These are phyloP conservation scores for Taxawa tesnikishii DNA, from an alignment of 2,329 filamentous ascomycete species.

Conservation along the genomic window DNA sequence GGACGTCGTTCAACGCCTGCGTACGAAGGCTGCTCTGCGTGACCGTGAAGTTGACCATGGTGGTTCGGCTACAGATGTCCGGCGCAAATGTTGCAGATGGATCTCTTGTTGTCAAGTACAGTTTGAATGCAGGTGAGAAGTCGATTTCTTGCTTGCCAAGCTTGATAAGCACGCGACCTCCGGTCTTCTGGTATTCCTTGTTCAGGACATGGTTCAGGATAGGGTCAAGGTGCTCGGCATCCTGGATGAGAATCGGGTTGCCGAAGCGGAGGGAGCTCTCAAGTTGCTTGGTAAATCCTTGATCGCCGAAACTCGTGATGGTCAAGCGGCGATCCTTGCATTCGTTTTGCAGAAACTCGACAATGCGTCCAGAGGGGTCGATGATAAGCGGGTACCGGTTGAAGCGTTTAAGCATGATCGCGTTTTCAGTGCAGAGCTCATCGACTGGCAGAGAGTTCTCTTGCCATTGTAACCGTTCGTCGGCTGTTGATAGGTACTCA, in stretches of 20 bases:
- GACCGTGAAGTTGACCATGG: slow-evolving; percentile 98
- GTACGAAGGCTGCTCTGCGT: slow-evolving; percentile 98
- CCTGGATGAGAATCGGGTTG: slow-evolving; percentile 96
- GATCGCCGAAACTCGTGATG: slow-evolving; percentile 94
- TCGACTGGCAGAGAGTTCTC: slow-evolving; percentile 87
- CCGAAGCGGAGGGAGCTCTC: slow-evolving; percentile 95
- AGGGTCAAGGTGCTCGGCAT: slow-evolving; percentile 92
- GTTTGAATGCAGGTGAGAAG: slow-evolving; percentile 90
- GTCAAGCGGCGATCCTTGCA: slow-evolving; percentile 88
- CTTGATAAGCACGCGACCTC: slow-evolving; percentile 93
- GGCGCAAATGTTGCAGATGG: slow-evolving; percentile 92
- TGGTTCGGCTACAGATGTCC: slow-evolving; percentile 95
- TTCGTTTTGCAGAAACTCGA: slow-evolving; percentile 90
- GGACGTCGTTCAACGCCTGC: slow-evolving; percentile 90
- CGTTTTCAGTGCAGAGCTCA: slow-evolving; percentile 96
- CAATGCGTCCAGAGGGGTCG: slow-evolving; percentile 87
- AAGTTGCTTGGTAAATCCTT: slow-evolving; percentile 94
- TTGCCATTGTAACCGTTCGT: slow-evolving; percentile 92
- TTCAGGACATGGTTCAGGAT: slow-evolving; percentile 98
- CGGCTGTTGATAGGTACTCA: slow-evolving; percentile 91
- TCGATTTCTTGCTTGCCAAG: slow-evolving; percentile 98
- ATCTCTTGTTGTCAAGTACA: slow-evolving; percentile 90
- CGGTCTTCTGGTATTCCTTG: slow-evolving; percentile 98
- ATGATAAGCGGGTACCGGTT: slow-evolving; percentile 98
- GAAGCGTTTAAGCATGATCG: slow-evolving; percentile 93